These are phyloP conservation scores for Rauvolfia tetraphylla DNA, from an alignment of 257 asterid species.

Conservation along the genomic window DNA sequence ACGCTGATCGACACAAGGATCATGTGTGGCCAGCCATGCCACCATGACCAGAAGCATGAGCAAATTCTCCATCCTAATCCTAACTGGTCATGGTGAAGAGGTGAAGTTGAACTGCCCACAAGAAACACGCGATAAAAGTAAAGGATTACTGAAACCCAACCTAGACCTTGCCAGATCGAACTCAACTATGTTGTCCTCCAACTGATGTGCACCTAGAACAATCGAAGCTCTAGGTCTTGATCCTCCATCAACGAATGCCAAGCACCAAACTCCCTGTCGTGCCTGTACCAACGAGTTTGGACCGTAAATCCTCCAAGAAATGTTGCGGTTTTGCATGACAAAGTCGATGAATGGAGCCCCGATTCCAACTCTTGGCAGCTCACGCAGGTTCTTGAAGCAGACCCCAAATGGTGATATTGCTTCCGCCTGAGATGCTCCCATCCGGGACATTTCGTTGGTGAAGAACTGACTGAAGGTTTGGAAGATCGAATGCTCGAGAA, in stretches of 20 bases:
- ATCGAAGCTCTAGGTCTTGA: conserved; percentile 22
- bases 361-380: conserved; percentile 15
- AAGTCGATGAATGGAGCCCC: conserved; percentile 40
- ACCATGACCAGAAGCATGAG: too few relatives aligned
- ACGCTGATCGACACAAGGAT: too few relatives aligned
- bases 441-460: background rate
- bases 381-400: conserved; percentile 34
- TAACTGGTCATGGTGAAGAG: conserved; percentile 10
- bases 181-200: conserved; percentile 30
- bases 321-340: conserved; percentile 26
- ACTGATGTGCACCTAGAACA: conserved; percentile 32
- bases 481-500: conserved; percentile 33
- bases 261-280: conserved; percentile 23
- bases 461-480: conserved; percentile 25
- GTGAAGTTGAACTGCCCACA: conserved; percentile 35
- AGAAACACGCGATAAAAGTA: conserved; percentile 6
- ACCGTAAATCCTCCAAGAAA: conserved; percentile 26
- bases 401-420: conserved; percentile 40
- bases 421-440: conserved; percentile 30
- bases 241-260: conserved; percentile 43
- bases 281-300: conserved; percentile 30
- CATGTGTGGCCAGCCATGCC: too few relatives aligned
- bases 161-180: conserved; percentile 30
- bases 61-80: too few relatives aligned
- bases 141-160: conserved; percentile 23